Conservation (phyloP, 2,329 filamentous ascomycete species). For the Leptosphaerulina australis region DNA sequence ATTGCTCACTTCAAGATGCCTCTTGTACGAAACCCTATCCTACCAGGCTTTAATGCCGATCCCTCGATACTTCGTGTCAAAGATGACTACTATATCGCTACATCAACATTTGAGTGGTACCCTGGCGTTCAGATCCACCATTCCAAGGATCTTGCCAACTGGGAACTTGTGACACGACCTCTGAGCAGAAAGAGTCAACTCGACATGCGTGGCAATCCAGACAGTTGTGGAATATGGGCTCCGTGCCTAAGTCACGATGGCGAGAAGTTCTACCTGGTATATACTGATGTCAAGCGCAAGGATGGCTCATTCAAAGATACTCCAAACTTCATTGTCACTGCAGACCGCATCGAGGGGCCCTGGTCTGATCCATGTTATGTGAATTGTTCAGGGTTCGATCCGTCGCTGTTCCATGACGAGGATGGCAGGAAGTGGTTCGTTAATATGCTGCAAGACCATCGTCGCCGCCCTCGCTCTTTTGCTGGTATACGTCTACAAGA, state of each 20-base stretch:
- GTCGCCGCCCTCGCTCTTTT: conserved; percentile 50
- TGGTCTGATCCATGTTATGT: conserved; percentile 67
- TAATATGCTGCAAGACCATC: conserved; percentile 48
- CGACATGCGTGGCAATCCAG: conserved; percentile 59
- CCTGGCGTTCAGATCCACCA: conserved; percentile 67
- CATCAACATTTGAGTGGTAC: conserved; percentile 68
- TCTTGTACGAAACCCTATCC: conserved; percentile 57
- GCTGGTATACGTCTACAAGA: conserved; percentile 65
- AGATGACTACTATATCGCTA: conserved; percentile 63
- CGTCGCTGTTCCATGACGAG: conserved; percentile 49
- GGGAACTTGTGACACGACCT: conserved; percentile 60
- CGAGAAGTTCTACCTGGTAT: conserved; percentile 66
- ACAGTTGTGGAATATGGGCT: conserved; percentile 65
- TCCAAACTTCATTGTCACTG: conserved; percentile 67
- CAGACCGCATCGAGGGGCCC: conserved; percentile 59
- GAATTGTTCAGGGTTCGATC: conserved; percentile 69
- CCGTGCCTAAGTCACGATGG: conserved; percentile 68
- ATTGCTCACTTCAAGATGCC: conserved; percentile 30
- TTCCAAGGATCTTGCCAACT: conserved; percentile 59
- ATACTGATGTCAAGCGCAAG: conserved; percentile 70
- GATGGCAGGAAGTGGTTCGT: conserved; percentile 47
- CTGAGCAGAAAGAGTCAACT: conserved; percentile 59
- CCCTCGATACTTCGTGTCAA: conserved; percentile 61
- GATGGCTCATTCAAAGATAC: conserved; percentile 70
- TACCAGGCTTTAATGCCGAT: conserved; percentile 67